Evolutionary conservation across 2,329 filamentous ascomycete genomes (phyloP).

Genomic region (Colletotrichum siamense): DNA sequence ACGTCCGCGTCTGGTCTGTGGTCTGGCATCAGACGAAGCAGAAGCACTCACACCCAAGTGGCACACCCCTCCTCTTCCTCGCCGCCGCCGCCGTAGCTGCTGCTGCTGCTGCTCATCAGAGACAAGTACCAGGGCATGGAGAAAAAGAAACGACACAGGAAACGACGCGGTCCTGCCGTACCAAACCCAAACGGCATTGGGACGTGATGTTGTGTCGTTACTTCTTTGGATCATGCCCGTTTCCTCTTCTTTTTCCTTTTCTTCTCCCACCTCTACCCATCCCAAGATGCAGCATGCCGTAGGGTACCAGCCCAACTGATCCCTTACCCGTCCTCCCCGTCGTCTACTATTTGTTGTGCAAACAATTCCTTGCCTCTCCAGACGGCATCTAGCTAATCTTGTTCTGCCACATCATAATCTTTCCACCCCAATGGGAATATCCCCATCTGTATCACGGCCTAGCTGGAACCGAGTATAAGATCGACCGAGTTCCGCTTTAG

Average conservation of each 20-base stretch:
- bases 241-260: constrained; percentile 16
- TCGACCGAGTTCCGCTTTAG: background rate
- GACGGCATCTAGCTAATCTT: constrained; percentile 21
- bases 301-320: constrained; percentile 24
- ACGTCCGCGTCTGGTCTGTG: constrained; percentile 13
- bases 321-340: constrained; percentile 13
- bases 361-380: constrained; percentile 12
- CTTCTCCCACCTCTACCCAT: constrained; percentile 17
- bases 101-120: constrained; percentile 16
- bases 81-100: background rate
- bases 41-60: constrained; percentile 24
- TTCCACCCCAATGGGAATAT: constrained; percentile 20
- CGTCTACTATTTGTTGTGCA: constrained; percentile 13
- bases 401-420: constrained; percentile 22
- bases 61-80: constrained; percentile 22
- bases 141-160: constrained; percentile 24
- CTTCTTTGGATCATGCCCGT: constrained; percentile 23
- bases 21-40: constrained; percentile 21
- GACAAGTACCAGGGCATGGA: constrained; percentile 25
- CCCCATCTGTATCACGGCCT: constrained; percentile 11
- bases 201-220: constrained; percentile 20
- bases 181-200: constrained; percentile 22
- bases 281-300: constrained; percentile 25
- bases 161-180: constrained; percentile 18
- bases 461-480: constrained; percentile 20